Evolutionary conservation across 805 yeast species (phyloP), one percentile per base, ranked within the genome.

Genomic region (Barnettozyma sucrosica): DNA sequence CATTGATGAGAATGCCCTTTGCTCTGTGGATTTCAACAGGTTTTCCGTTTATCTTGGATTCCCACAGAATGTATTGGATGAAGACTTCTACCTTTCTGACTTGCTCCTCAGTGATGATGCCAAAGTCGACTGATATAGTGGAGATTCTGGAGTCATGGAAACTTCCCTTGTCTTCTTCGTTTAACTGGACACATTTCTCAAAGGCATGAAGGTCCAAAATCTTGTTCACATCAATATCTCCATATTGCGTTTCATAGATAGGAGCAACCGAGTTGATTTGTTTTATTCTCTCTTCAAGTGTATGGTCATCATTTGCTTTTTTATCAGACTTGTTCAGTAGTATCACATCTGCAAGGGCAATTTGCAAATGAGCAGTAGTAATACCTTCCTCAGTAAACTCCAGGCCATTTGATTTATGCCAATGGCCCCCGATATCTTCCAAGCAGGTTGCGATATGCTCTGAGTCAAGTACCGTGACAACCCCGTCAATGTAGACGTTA

Each of bases 401-500:
- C 10, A 66, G 55, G 2, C 69, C 74, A 10, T 69, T 64, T 8
- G 68, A 70, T 21, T 75, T 68, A 58, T 81, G 89, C 79, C 84
- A 78, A 58, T 83, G 89, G 0, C 86, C 83, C 4, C 85, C 88
- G 16, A 70, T 67, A 54, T 89, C 97, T 48, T 79, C 81, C 26
- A 92, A 68, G 52, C 86, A 82, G 45, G 68, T 68, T 16, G 74
- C 57, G 21, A 92, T 81, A 58, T 89, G 82, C 42, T 75, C 80
- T 2, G 82, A 63, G 62, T 92, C 98, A 37, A 93, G 70, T 2
- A 92, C 97, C 0, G 97, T 85, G 13, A 93, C 76, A 5, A 92
- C 88, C 0, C 96, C 96, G 65, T 92, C 98, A 28, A 93, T 83
- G 62, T 87, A 86, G 2, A 93, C 89, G 55, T 81, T 83, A 4